phyloP scores from a whole-genome alignment of 352 stramenopile genomes.

The Phytophthora boehmeriae region DNA sequence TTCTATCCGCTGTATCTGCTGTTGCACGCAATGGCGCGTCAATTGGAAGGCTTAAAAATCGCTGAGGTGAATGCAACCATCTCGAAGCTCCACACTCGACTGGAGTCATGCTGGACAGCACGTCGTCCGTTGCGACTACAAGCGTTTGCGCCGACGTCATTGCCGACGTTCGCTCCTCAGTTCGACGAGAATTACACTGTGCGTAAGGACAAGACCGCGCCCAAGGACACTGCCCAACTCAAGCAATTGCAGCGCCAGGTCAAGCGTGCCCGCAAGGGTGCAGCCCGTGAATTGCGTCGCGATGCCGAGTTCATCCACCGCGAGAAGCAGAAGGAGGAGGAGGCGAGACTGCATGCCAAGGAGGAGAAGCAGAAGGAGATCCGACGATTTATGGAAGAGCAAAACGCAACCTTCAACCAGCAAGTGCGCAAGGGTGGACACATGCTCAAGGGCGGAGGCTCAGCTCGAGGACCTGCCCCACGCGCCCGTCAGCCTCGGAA shows the following conservation, averaged over 20 bases:
- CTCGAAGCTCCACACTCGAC: slow-evolving; percentile 45
- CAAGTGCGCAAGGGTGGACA: slow-evolving; percentile 95
- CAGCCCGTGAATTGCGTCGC: slow-evolving; percentile 93
- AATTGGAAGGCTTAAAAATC: slow-evolving; percentile 24
- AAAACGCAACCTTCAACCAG: slow-evolving; percentile 98
- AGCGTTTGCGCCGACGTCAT: slow-evolving; percentile 64
- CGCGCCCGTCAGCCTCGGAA: slow-evolving; percentile 61
- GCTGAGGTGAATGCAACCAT: slow-evolving; percentile 50
- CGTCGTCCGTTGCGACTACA: slow-evolving; percentile 78
- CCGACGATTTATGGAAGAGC: slow-evolving; percentile 94
- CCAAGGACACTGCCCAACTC: slow-evolving; percentile 82
- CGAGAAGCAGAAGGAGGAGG: slow-evolving; percentile 92
- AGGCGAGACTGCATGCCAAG: slow-evolving; percentile 73
- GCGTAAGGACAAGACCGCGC: slow-evolving; percentile 89
- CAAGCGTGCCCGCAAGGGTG: slow-evolving; percentile 96
- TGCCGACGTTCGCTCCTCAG: slow-evolving; percentile 88
- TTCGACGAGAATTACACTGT: slow-evolving; percentile 93
- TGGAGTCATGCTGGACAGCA: slow-evolving; percentile 51
- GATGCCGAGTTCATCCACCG: slow-evolving; percentile 95
- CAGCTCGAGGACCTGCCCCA: slow-evolving; percentile 51
- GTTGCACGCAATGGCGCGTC: slow-evolving; percentile 63
- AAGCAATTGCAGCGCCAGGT: slow-evolving; percentile 95
- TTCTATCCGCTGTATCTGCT: slow-evolving; percentile 76
- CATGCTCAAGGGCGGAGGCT: slow-evolving; percentile 95
- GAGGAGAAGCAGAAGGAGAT: slow-evolving; percentile 95